A percentile compares a stretch with the other conserved stretches of the same genome.
Evolutionary conservation across 1,284 basidiomycete species (phyloP).

Genomic region (Irpex lacteus): DNA sequence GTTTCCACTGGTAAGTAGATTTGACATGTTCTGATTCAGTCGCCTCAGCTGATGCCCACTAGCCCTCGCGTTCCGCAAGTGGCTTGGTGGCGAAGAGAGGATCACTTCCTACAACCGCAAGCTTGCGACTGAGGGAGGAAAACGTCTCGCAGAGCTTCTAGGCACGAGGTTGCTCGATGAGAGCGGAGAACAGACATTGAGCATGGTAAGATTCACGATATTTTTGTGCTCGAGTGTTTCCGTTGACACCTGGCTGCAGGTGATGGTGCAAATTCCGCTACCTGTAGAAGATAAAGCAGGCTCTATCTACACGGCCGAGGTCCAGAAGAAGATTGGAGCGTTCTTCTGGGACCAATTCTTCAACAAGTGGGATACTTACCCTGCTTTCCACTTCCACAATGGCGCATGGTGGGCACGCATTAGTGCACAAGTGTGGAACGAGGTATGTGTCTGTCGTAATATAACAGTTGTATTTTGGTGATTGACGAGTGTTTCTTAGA

Average conservation of each 20-base stretch:
- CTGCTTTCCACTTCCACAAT: constrained; percentile 51
- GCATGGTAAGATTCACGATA: constrained; percentile 55
- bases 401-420: constrained; percentile 70
- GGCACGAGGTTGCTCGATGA: constrained; percentile 68
- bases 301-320: constrained; percentile 17
- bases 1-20: constrained; percentile 45
- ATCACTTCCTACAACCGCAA: constrained; percentile 77
- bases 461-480: neutral
- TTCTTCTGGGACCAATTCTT: constrained; percentile 39
- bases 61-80: constrained; percentile 78
- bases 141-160: constrained; percentile 59
- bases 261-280: constrained; percentile 25
- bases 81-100: constrained; percentile 80
- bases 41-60: constrained; percentile 3
- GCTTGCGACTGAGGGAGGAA: constrained; percentile 74
- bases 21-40: neutral
- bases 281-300: constrained; percentile 21
- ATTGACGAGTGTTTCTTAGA: constrained; percentile 26
- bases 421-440: constrained; percentile 73
- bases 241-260: neutral
- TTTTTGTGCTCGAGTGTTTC: neutral
- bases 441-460: constrained; percentile 28
- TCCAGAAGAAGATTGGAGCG: constrained; percentile 27
- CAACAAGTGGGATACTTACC: constrained; percentile 41
- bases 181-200: constrained; percentile 56